Conservation (phyloP, 192 early-diverging fungal species). For the Gigaspora rosea region DNA sequence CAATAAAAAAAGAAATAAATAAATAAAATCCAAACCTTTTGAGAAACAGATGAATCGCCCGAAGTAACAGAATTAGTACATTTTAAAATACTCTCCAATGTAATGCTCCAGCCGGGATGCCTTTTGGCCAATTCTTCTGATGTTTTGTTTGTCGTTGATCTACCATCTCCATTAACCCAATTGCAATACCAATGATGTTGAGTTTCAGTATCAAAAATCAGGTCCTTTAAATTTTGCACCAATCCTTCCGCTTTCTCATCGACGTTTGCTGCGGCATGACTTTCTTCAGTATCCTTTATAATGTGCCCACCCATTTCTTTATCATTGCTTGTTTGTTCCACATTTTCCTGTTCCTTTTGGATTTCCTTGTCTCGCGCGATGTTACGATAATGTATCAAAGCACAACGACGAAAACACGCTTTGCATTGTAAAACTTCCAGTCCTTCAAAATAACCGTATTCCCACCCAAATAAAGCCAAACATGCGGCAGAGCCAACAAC, state of each 20-base stretch:
- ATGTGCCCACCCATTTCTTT: neutral
- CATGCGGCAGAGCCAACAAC: slow-evolving; percentile 2
- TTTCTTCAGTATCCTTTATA: neutral
- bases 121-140: neutral
- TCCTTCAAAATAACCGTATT: neutral
- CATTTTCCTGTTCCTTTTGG: neutral
- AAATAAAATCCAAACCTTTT: neutral
- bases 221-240: neutral
- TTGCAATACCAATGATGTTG: slow-evolving; percentile 28
- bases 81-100: slow-evolving; percentile 18
- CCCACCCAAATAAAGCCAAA: slow-evolving; percentile 31
- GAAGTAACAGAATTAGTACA: slow-evolving; percentile 24
- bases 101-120: slow-evolving; percentile 20
- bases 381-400: slow-evolving; percentile 7
- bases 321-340: neutral
- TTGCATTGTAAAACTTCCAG: slow-evolving; percentile 2
- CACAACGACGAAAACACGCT: slow-evolving; percentile 5
- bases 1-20: neutral
- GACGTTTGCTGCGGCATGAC: neutral
- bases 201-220: slow-evolving; percentile 13
- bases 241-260: neutral
- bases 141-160: neutral
- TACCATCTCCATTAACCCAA: slow-evolving; percentile 27
- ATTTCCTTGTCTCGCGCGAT: neutral
- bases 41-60: neutral